Evolutionary conservation across 1,284 basidiomycete species (phyloP), one percentile per base, ranked within the genome.

Genomic region (Coniferiporia weirii): DNA sequence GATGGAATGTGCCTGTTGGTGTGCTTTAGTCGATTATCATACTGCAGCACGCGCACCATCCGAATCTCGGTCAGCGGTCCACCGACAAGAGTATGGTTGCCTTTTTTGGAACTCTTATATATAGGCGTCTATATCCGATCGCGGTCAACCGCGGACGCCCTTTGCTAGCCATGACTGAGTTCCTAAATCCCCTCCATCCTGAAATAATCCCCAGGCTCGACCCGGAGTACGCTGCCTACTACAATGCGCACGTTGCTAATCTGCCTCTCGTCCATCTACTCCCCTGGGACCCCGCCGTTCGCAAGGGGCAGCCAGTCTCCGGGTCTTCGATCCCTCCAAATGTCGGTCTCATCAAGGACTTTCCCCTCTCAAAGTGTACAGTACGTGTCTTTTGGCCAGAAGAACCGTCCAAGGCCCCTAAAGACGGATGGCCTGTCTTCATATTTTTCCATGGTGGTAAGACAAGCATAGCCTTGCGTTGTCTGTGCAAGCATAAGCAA

Each of bases 381-480:
- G 72, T 84, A 40, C 75, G 84, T 8, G 76, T 79, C 2, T 85
- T 84, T 67, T 84, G 80, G 1, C 86, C 85, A 0, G 76, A 81
- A 53, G 79, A 81, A 0, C 63, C 68, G 0, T 52, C 50, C 20
- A 48, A 46, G 22, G 63, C 73, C 0, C 83, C 84, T 0, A 65
- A 61, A 4, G 70, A 68, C 3, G 84, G 84, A 10, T 87, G 84
- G 84, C 83, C 83, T 0, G 77, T 81, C 1, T 78, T 84, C 56
- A 73, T 86, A 27, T 85, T 75, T 70, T 82, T 81, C 67, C 84
- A 86, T 64, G 82, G 84, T 63, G 83, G 81, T 81, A 56, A 57
- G 59, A 48, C 49, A 22, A 60, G 54, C 38, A 50, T 54, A 34
- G 49, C 61, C 52, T 49, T 59, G 44, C 38, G 58, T 9, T 52